These are phyloP conservation scores for Melastoma candidum DNA, from an alignment of 441 rosid species.

Conservation along the genomic window DNA sequence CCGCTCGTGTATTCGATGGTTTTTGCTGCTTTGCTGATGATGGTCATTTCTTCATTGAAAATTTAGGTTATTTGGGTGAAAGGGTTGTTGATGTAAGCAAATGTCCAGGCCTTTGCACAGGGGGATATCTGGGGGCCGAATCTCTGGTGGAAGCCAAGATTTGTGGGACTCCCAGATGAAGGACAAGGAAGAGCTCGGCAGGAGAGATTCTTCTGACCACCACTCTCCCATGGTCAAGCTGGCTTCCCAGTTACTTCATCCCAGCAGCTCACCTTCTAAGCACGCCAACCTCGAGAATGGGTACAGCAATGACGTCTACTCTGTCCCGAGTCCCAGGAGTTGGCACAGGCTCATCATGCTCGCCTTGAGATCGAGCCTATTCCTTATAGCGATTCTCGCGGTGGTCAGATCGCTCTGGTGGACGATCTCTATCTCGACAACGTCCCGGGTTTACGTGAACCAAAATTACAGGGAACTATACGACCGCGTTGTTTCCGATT, in stretches of 20 bases:
- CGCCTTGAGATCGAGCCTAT: slow-evolving; percentile 64
- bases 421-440: slow-evolving; percentile 68
- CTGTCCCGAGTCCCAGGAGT: slow-evolving; percentile 40
- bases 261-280: slow-evolving; percentile 50
- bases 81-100: slow-evolving; percentile 3
- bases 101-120: slow-evolving; percentile 85
- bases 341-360: slow-evolving; percentile 50
- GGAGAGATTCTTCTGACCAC: slow-evolving; percentile 45
- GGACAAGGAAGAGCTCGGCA: slow-evolving; percentile 57
- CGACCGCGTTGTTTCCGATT: slow-evolving; percentile 87
- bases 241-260: slow-evolving; percentile 20
- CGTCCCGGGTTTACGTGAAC: slow-evolving; percentile 65
- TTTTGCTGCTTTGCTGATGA: too few relatives aligned
- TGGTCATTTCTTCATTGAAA: too few relatives aligned
- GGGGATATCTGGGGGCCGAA: slow-evolving; percentile 56
- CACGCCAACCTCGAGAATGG: slow-evolving; percentile 45
- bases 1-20: too few relatives aligned
- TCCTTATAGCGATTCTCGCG: slow-evolving; percentile 55
- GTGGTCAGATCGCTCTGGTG: slow-evolving; percentile 89
- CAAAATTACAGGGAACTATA: slow-evolving; percentile 77
- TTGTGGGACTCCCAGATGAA: slow-evolving; percentile 74
- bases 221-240: slow-evolving; percentile 34
- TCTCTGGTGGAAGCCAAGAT: slow-evolving; percentile 56
- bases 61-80: too few relatives aligned
- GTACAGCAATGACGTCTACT: slow-evolving; percentile 46